Evolutionary conservation across 768 basidiomycete genomes (phyloP), one percentile per base, ranked within the genome.

Genomic region (Mycena chlorophos): DNA sequence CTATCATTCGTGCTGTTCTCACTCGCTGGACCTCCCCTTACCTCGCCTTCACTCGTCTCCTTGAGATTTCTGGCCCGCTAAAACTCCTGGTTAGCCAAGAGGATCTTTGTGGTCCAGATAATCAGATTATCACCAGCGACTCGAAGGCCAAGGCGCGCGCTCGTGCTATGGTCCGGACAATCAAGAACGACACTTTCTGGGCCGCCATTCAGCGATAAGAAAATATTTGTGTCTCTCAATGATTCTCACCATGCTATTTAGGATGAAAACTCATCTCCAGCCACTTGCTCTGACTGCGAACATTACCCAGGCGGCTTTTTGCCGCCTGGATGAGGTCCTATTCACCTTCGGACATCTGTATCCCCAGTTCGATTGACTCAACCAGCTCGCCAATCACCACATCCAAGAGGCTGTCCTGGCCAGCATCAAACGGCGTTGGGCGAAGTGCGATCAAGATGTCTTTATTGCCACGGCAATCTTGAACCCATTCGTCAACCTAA

Each of bases 11-110:
- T 8, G 69, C 71, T 8, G 68, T 73, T 40, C 49, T 72, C n/a
- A 73, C 73, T n/a, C 52, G 64, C 16, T 75, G 74, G 74, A 69
- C 72, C 0, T 59, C 70, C 23, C 72, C 74, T 57, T 71, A 69
- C 38, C 51, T 67, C 26, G 71, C 73, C 16, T 75, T 67, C 51
- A 6, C 54, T 8, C 61, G 67, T 8, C 66, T 76, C 16, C 55
- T 74, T 10, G 55, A 71, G 31, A 54, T 75, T 30, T 26, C 54
- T 1, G 39, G 31, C 10, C 20, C 59, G 2, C 60, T 73, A 4
- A 25, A 48, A n/a, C 12, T 39, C 26, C 48, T 73, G 23, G 52
- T 69, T 29, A 48, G 34, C 31, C 29, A 61, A 4, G 67, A 71
- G 49, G 60, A 54, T 29, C 45, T 49, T 13, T 46, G 48, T 45